Evolutionary conservation across 2,329 filamentous ascomycete genomes (phyloP).

Genomic region (Cercospora sojina): DNA sequence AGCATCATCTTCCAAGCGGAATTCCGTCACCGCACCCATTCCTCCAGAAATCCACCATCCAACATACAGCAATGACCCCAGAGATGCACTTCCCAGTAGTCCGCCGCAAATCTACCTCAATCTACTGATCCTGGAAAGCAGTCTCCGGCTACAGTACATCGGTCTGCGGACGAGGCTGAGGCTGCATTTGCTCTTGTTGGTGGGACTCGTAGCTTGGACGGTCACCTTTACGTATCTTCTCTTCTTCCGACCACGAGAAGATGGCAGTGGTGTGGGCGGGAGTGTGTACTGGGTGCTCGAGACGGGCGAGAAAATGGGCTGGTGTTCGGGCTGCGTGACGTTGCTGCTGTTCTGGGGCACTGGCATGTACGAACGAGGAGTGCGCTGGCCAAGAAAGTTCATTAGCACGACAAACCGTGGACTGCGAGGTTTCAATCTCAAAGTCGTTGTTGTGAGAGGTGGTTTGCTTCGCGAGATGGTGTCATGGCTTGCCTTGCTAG

Average conservation of each 20-base stretch:
- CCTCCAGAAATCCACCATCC: constrained; percentile 32
- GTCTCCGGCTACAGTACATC: constrained; percentile 87
- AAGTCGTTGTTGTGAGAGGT: constrained; percentile 84
- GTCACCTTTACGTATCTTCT: constrained; percentile 83
- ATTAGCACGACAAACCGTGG: constrained; percentile 86
- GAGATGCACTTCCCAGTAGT: constrained; percentile 79
- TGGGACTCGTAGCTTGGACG: constrained; percentile 77
- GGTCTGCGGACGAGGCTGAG: constrained; percentile 82
- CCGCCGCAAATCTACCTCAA: constrained; percentile 98
- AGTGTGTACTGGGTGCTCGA: constrained; percentile 97
- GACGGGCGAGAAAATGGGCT: constrained; percentile 82
- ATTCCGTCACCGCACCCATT: constrained; percentile 45
- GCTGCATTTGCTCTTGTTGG: constrained; percentile 89
- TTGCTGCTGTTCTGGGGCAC: constrained; percentile 87
- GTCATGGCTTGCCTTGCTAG: constrained; percentile 44
- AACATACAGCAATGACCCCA: constrained; percentile 60
- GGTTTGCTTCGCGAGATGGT: constrained; percentile 78
- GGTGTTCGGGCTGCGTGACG: constrained; percentile 87
- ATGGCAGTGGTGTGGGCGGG: constrained; percentile 85
- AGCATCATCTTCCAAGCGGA: constrained; percentile 38
- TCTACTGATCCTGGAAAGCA: constrained; percentile 92
- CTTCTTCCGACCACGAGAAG: constrained; percentile 93
- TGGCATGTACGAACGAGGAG: constrained; percentile 92
- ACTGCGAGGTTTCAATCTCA: constrained; percentile 88
- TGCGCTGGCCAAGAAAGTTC: constrained; percentile 92